Evolutionary conservation across 768 basidiomycete genomes (phyloP).

Genomic region (Macrolepiota dolichaula): DNA sequence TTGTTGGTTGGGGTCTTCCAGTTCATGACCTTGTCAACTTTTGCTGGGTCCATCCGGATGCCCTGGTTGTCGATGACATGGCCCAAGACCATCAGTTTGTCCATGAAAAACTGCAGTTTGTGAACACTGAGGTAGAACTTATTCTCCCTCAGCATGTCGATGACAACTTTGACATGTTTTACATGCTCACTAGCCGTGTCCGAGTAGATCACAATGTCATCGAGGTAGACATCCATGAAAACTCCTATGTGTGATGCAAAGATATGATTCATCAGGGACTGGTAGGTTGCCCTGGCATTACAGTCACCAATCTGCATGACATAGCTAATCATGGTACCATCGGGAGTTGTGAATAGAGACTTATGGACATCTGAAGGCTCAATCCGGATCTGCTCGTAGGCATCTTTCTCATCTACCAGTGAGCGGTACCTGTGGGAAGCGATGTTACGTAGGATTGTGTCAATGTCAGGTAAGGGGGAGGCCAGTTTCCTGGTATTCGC

Average conservation of each 20-base stretch:
- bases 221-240: slow-evolving; percentile 27
- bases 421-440: slow-evolving; percentile 19
- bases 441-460: slow-evolving; percentile 18
- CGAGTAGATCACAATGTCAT: slow-evolving; percentile 27
- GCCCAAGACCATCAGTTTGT: slow-evolving; percentile 27
- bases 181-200: slow-evolving; percentile 28
- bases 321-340: slow-evolving; percentile 37
- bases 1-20: slow-evolving; percentile 9
- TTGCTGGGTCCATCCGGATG: slow-evolving; percentile 34
- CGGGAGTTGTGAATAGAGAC: slow-evolving; percentile 28
- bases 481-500: slow-evolving; percentile 17
- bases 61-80: slow-evolving; percentile 27
- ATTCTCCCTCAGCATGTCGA: slow-evolving; percentile 20
- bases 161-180: slow-evolving; percentile 19
- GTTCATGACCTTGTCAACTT: slow-evolving; percentile 24
- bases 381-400: slow-evolving; percentile 32
- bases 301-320: slow-evolving; percentile 30
- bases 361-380: slow-evolving; percentile 21
- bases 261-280: slow-evolving; percentile 39
- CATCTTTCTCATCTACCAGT: slow-evolving; percentile 29
- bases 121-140: slow-evolving; percentile 20
- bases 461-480: slow-evolving; percentile 16
- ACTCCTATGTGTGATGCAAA: slow-evolving; percentile 27
- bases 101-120: slow-evolving; percentile 10
- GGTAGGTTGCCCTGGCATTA: slow-evolving; percentile 35